phyloP scores from a whole-genome alignment of 176 grass and related monocot genomes.

The Thalia dealbata region DNA sequence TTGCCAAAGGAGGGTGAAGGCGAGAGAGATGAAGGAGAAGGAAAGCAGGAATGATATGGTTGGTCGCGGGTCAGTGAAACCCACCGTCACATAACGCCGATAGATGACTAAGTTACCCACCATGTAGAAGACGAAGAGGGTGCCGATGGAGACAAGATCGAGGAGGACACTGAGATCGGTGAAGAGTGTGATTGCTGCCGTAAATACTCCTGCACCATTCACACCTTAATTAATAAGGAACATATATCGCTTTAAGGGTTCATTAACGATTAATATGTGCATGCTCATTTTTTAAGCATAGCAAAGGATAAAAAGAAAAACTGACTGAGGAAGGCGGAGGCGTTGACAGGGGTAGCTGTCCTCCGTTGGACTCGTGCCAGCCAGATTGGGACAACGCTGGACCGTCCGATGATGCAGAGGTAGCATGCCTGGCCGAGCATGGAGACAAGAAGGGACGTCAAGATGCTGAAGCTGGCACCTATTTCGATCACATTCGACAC shows the following conservation, averaged over 20 bases:
- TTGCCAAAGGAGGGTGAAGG: conserved; percentile 63
- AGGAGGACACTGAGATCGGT: conserved; percentile 81
- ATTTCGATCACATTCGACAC: conserved; percentile 72
- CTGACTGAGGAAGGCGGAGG: conserved; percentile 70
- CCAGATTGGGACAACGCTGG: conserved; percentile 64
- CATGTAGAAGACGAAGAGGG: conserved; percentile 99
- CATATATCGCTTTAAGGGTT: too few relatives aligned
- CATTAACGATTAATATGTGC: too few relatives aligned
- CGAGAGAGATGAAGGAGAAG: conserved; percentile 47
- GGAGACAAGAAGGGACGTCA: conserved; percentile 82
- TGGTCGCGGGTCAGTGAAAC: conserved; percentile 22
- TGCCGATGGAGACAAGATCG: conserved; percentile 84
- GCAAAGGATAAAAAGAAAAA: background rate
- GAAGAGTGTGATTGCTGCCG: conserved; percentile 72
- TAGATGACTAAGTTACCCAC: conserved; percentile 83
- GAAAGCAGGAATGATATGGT: conserved; percentile 41
- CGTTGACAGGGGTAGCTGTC: conserved; percentile 75
- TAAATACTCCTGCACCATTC: conserved; percentile 43
- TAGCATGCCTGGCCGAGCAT: conserved; percentile 93
- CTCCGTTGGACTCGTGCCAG: conserved; percentile 59
- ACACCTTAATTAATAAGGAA: background rate
- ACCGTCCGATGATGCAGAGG: conserved; percentile 86
- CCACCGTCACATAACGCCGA: conserved; percentile 50
- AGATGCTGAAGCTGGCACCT: conserved; percentile 75
- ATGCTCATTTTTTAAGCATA: background rate